Evolutionary conservation across 202 grass and related monocot genomes (phyloP), one percentile per base, ranked within the genome.

Genomic region (Saccharum hybrid): DNA sequence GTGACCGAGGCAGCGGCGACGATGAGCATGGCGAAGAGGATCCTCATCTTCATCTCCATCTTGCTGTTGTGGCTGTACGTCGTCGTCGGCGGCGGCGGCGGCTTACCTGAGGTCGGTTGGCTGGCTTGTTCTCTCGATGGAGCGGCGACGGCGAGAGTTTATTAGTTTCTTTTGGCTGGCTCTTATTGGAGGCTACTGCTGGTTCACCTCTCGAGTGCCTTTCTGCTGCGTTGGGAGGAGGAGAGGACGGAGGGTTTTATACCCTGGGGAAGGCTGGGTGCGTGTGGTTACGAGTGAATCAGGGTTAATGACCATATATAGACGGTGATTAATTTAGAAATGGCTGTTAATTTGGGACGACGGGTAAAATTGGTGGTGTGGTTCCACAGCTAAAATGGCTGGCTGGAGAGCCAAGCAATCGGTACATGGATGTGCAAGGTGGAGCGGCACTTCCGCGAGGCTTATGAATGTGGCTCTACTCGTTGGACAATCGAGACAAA

Each of bases 31-130:
- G 75, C 80, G 68, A 82, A 70, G 33, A 64, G 13, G 73, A 90
- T 75, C 84, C 75, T 90, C 46, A 49, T 49, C 69, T 86, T 90
- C 84, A 90, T 90, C 84, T 90, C 88, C 88, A 90, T 90, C 33
- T 75, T 4, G 15, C 3, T 36, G 39, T 2, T 42, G 69, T 4
- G 71, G 41, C 4, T 45, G 41, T 14, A 28, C 38, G 19, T 11
- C 39, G 68, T 3, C 8, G 15, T 0, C 18, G 65, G 11, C 22
- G 39, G 21, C 10, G 51, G 51, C 21, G 67, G 39, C 12, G 69
- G 42, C 22, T 72, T 48, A 22, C 12, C 41, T 28, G 41, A 7
- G 40, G 10, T 43, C n/a, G 13, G 23, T 3, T 0, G 68, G 68
- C 0, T 28, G 7, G 68, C 9, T 12, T 6, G 0, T 69, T n/a